phyloP scores from a whole-genome alignment of 768 basidiomycete genomes.

The Rubroboletus satanas region DNA sequence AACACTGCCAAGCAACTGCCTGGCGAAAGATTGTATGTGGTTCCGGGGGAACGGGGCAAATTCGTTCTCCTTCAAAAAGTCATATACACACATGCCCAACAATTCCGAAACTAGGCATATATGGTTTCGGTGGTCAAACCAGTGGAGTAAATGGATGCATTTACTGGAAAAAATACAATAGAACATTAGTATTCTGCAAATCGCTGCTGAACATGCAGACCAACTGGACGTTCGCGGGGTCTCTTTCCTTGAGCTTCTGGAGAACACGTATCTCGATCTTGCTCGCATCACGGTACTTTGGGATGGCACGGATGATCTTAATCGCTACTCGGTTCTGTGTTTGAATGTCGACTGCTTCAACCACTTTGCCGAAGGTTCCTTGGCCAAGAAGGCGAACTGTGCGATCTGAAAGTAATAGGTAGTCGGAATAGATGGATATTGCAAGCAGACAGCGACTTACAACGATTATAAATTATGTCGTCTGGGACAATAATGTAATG shows the following conservation, averaged over 20 bases:
- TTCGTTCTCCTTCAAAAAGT: constrained; percentile 97
- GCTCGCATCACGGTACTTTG: constrained; percentile 97
- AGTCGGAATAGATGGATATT: constrained; percentile 10
- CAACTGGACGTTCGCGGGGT: constrained; percentile 85
- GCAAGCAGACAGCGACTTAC: constrained; percentile 43
- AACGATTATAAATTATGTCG: constrained; percentile 82
- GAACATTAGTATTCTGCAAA: constrained; percentile 19
- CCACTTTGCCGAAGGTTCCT: constrained; percentile 98
- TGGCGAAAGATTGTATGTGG: constrained; percentile 95
- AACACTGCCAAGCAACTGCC: constrained; percentile 86
- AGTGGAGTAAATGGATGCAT: constrained; percentile 93
- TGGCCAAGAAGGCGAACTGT: constrained; percentile 90
- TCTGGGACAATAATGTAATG: constrained; percentile 95
- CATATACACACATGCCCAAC: constrained; percentile 96
- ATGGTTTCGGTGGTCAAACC: constrained; percentile 97
- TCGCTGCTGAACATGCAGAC: constrained; percentile 32
- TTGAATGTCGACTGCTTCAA: constrained; percentile 82
- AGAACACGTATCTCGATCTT: constrained; percentile 97
- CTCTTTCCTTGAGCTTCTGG: constrained; percentile 83
- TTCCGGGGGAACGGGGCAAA: constrained; percentile 94
- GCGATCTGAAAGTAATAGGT: constrained; percentile 57
- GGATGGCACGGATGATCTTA: constrained; percentile 98
- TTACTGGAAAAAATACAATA: constrained; percentile 52
- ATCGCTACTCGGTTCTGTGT: constrained; percentile 83
- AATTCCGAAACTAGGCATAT: constrained; percentile 96